A percentile compares a stretch with the other conserved stretches of the same genome.
phyloP scores from a whole-genome alignment of 1,284 basidiomycete genomes.

The Boletus semigastroideus region DNA sequence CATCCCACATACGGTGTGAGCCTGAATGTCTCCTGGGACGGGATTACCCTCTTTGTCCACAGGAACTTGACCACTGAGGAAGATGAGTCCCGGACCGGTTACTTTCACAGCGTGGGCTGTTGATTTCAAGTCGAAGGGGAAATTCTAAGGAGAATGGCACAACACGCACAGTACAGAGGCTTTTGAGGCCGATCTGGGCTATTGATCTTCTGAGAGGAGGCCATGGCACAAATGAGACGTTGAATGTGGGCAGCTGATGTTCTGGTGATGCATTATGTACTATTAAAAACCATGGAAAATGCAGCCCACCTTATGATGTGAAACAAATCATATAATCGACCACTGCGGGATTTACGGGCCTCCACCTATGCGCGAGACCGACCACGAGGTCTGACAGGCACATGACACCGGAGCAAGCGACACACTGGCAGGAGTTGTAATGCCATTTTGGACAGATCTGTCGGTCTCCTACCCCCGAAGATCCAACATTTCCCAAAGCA shows the following conservation, averaged over 20 bases:
- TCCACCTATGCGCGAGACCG: background rate
- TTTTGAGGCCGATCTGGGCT: constrained; percentile 41
- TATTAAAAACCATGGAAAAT: background rate
- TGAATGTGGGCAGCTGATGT: background rate
- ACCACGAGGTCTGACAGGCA: background rate
- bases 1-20: constrained; percentile 49
- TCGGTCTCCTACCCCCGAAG: no score
- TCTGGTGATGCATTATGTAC: constrained; percentile 3
- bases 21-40: constrained; percentile 53
- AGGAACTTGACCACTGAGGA: constrained; percentile 59
- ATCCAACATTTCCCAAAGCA: no score
- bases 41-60: constrained; percentile 46
- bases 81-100: constrained; percentile 47
- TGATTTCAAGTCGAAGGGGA: background rate
- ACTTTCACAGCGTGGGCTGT: constrained; percentile 57
- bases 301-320: background rate
- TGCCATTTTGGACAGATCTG: no score
- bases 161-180: constrained; percentile 48
- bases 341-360: background rate
- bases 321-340: background rate
- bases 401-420: no score
- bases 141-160: background rate
- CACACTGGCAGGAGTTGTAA: no score
- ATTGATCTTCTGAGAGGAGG: constrained; percentile 50
- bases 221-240: constrained; percentile 32